A percentile compares a stretch with the other conserved stretches of the same genome.
phyloP scores from a whole-genome alignment of 805 yeast genomes.

The Candida berthetii region DNA sequence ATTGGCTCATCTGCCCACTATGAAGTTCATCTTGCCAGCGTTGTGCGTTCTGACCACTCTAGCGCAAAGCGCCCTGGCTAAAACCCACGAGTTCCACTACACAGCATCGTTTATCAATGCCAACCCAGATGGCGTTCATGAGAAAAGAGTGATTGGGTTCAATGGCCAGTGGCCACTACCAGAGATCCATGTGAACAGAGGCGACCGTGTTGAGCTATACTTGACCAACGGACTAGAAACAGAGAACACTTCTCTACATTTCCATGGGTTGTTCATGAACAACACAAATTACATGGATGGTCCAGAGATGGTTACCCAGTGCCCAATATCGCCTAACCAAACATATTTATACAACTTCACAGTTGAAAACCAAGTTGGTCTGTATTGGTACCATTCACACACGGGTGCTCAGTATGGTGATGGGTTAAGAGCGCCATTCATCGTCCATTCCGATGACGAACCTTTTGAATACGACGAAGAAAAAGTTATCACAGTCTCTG shows the following conservation, averaged over 20 bases:
- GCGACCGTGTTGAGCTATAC: slow-evolving; percentile 55
- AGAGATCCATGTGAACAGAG: slow-evolving; percentile 53
- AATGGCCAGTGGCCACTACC: slow-evolving; percentile 75
- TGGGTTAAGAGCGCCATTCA: slow-evolving; percentile 65
- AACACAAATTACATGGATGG: slow-evolving; percentile 68
- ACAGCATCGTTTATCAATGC: slow-evolving; percentile 54
- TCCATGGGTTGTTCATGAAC: slow-evolving; percentile 72
- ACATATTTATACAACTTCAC: slow-evolving; percentile 67
- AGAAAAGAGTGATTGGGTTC: slow-evolving; percentile 57
- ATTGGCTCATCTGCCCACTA: not conserved
- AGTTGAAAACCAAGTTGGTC: slow-evolving; percentile 60
- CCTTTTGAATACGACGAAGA: slow-evolving; percentile 65
- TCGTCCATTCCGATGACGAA: slow-evolving; percentile 48
- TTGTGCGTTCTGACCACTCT: not conserved
- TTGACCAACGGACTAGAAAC: slow-evolving; percentile 56
- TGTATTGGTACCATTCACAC: slow-evolving; percentile 85
- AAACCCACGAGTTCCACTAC: slow-evolving; percentile 51
- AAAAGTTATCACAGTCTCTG: slow-evolving; percentile 47
- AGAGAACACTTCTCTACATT: slow-evolving; percentile 57
- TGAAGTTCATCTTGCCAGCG: not conserved
- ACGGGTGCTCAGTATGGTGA: slow-evolving; percentile 74
- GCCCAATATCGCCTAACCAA: slow-evolving; percentile 69
- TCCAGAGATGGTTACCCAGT: slow-evolving; percentile 73
- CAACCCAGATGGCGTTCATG: slow-evolving; percentile 59
- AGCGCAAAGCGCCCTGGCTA: slow-evolving; percentile 5